Evolutionary conservation across 129 eudicot genomes (phyloP).

Genomic region (Helianthus annuus): DNA sequence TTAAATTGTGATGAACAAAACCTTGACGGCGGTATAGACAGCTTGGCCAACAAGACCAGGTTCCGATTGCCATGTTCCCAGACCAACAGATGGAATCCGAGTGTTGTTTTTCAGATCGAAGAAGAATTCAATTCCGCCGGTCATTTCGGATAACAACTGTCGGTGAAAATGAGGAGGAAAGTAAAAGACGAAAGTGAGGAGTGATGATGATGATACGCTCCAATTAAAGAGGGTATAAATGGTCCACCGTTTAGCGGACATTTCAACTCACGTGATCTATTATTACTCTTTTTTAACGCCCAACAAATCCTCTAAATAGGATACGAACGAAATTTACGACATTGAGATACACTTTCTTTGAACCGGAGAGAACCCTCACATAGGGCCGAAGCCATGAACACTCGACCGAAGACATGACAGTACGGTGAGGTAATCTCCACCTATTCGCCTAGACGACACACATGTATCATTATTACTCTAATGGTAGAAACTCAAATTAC

Average conservation of each 20-base stretch:
- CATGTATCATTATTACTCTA: no score
- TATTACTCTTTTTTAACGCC: no score
- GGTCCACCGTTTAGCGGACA: not conserved
- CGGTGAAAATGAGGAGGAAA: conserved; percentile 1
- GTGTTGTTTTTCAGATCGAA: conserved; percentile 26
- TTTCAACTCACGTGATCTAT: no score
- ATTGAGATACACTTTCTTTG: no score
- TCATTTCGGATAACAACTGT: conserved; percentile 5
- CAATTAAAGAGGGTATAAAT: not conserved
- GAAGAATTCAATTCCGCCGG: conserved; percentile 12
- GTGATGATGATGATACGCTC: not conserved
- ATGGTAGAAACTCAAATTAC: no score
- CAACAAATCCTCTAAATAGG: no score
- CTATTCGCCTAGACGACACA: no score
- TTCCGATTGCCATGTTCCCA: conserved; percentile 43
- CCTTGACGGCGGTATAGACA: conserved; percentile 35
- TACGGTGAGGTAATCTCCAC: no score
- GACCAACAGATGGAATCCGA: conserved; percentile 31
- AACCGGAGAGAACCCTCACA: no score
- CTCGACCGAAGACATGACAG: no score
- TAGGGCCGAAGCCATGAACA: no score
- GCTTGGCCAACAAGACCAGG: conserved; percentile 43
- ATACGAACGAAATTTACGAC: no score
- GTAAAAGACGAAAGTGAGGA: not conserved
- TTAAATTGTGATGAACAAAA: not conserved